Base-by-base conservation (phyloP, 2,329 filamentous ascomycete species). In the Colletotrichum echinochloae region DNA sequence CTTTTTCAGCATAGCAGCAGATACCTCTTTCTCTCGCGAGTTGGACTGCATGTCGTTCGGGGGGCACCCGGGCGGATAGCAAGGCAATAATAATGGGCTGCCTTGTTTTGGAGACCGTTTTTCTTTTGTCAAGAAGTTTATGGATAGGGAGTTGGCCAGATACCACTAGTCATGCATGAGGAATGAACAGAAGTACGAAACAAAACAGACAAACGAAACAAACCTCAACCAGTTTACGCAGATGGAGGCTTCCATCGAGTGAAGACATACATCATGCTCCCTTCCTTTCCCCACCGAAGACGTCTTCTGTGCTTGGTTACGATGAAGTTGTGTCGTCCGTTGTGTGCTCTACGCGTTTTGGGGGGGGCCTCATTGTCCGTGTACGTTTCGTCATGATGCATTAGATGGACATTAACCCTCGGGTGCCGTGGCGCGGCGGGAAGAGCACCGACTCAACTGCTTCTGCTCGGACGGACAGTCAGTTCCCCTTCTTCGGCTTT, bases 151-250 rank as follows among this genome's bases (percentile, higher is more conserved):
- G 33, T 35, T 68, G 52, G 59, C 35, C 57, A 35, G 54, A 63
- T 59, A 70, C 68, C 68, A 68, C 39, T 52, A 62, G 64, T 44
- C 59, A 66, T 23, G 60, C 55, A 66, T 46, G 67, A 70, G 64
- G 30, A 48, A 68, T 54, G 68, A 68, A 67, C n/a, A 70, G 54
- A 9, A 65, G 16, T 60, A 60, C 37, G 14, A 41, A 33, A 52
- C 35, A 52, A 49, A 30, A 4, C 18, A 44, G 7, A 20, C 30
- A 8, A 28, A 48, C n/a, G n/a, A n/a, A n/a, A n/a, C n/a, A 48
- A 12, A 35, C 35, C 12, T 8, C 12, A 30, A n/a, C 37, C 37
- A 20, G 14, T 54, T 20, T 14, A 8, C 20, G 51, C 30, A 54
- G 28, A 35, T 23, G 16, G 26, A 35, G 30, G 30, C 30, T 5